Conservation (phyloP, 768 basidiomycete species). For the Steccherinum ochraceum region DNA sequence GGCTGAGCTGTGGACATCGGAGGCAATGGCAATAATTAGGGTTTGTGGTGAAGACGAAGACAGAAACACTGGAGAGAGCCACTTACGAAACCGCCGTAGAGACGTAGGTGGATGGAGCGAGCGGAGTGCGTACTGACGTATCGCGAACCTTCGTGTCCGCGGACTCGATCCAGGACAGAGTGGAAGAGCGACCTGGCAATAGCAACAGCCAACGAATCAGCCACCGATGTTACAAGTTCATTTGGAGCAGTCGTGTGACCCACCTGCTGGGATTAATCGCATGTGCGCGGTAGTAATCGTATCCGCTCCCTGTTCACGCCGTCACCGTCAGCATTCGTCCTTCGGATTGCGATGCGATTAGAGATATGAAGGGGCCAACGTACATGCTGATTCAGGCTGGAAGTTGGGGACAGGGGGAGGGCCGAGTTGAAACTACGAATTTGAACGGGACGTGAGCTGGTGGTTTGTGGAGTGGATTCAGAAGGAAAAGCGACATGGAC, state of each 20-base stretch:
- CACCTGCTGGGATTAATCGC: constrained; percentile 52
- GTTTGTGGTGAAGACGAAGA: no score
- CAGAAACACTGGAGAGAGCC: not conserved
- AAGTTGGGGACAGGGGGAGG: constrained; percentile 27
- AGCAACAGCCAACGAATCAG: no score
- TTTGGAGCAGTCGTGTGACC: constrained; percentile 23
- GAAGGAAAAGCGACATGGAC: no score
- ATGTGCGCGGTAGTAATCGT: constrained; percentile 61
- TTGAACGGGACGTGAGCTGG: not conserved
- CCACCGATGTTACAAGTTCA: constrained; percentile 9
- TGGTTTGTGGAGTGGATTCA: constrained; percentile 7
- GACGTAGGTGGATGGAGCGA: constrained; percentile 55
- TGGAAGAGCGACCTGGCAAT: constrained; percentile 28
- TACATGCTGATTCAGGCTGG: constrained; percentile 49
- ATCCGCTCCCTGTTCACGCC: constrained; percentile 56
- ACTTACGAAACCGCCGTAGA: constrained; percentile 56
- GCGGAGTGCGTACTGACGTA: constrained; percentile 53
- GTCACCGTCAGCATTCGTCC: not conserved
- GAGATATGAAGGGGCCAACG: constrained; percentile 30
- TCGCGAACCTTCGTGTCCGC: constrained; percentile 24
- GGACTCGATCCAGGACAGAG: constrained; percentile 27
- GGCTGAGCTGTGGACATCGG: constrained; percentile 35
- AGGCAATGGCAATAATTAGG: not conserved
- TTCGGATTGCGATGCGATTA: no score
- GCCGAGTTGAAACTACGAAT: constrained; percentile 22